These are phyloP conservation scores for Teratosphaeria epicoccoides DNA, from an alignment of 2,329 filamentous ascomycete species.

Conservation along the genomic window DNA sequence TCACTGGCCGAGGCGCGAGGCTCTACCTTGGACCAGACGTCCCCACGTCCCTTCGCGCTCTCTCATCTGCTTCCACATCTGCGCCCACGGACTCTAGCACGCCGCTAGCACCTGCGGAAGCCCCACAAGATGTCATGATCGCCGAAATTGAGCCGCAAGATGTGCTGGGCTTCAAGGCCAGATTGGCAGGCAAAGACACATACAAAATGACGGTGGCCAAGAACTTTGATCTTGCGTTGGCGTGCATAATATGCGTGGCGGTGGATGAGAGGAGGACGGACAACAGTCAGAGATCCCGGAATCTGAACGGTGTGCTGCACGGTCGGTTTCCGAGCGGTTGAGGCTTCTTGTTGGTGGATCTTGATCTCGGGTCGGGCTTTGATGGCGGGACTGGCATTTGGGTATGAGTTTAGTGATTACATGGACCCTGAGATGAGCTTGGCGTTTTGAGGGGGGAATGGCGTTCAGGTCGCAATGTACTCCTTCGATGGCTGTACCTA, in stretches of 20 bases:
- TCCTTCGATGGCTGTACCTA: not conserved
- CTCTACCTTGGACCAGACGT: not conserved
- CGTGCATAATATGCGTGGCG: not conserved
- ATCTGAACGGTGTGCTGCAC: not conserved
- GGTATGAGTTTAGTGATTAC: not conserved
- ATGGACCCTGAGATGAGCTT: not conserved
- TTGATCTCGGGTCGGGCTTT: not conserved
- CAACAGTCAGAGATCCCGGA: not conserved
- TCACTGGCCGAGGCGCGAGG: not conserved
- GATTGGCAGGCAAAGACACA: not conserved
- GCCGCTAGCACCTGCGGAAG: not conserved
- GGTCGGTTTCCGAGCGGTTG: not conserved
- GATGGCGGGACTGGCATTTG: not conserved
- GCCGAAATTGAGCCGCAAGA: not conserved
- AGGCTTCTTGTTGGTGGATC: not conserved
- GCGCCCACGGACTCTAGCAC: not conserved
- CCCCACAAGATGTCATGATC: not conserved
- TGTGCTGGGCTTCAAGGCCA: not conserved
- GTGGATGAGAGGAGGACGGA: not conserved
- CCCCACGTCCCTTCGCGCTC: not conserved
- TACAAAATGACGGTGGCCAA: constrained; percentile 1
- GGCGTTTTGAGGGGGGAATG: not conserved
- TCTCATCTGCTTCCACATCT: not conserved
- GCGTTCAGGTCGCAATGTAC: not conserved
- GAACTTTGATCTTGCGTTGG: not conserved